Evolutionary conservation across 1,139 yeast genomes (phyloP), one percentile per base, ranked within the genome.

Genomic region (Candida neerlandica): DNA sequence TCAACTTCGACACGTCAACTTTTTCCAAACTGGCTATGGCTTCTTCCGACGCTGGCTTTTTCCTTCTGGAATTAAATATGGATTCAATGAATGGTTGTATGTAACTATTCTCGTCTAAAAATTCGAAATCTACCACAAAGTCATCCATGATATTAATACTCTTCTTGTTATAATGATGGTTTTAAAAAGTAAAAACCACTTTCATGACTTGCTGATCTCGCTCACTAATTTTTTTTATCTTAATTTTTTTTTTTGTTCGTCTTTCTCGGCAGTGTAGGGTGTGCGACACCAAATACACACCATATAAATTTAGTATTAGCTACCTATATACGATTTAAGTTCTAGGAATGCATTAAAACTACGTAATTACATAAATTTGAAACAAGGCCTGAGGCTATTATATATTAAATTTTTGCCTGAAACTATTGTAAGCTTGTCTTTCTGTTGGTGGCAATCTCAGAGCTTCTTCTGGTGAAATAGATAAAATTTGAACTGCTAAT

Each of bases 401-500:
- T 16, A 40, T 12, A 40, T 40, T 40, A 10, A 40, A 40, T 14
- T 15, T 32, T 32, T 23, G 15, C 47, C 59, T 71, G 51, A 83
- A 60, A 60, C 85, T 86, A 7, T 37, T 26, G 26, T 37, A 23
- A 6, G n/a, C 81, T 41, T 71, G 63, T 55, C 78, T 80, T 62
- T 85, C 86, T 44, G 84, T 86, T 1, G 74, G 76, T 1, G 89
- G 89, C 43, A 86, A 67, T 1, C 71, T 64, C 39, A 71, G 68
- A 34, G 86, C 70, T 56, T 84, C 88, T 15, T 77, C 83, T 1
- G 78, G 78, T 0, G 85, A 72, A 52, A 86, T 66, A 38, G 77
- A 72, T 51, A 86, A 71, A 4, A 86, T 88, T 62, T 85, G 89
- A 11, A 82, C 83, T 41, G 85, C 78, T 65, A 84, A 75, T 41